Base-by-base conservation (phyloP, 2,329 filamentous ascomycete species). In the Botrytis sinoallii region DNA sequence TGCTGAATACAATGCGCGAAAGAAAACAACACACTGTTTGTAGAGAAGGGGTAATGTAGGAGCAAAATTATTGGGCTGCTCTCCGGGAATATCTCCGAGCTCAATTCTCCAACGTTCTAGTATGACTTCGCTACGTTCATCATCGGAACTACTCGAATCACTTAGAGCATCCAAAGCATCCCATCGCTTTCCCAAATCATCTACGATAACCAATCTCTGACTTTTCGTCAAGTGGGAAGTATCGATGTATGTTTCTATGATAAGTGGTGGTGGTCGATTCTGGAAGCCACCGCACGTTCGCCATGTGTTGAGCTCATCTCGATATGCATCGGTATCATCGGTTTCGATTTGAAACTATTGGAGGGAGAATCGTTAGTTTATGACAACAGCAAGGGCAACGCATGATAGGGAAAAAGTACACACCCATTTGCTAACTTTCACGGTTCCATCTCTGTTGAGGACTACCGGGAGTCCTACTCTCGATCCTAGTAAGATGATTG, bases 11-110 rank as follows among this genome's bases (percentile, higher is more conserved):
- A 99, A 87, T 2, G 94, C 94, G 75, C 96, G 89, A 83, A 98
- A 98, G 78, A 98, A 90, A 77, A 98, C 92, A 76, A 99, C 97
- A 79, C 93, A 94, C 84, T 97, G 96, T 84, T 99, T 99, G 87
- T 99, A 99, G 74, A 97, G 91, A 70, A 93, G 95, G 22, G 96
- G 94, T 70, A 98, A 85, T 46, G 85, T 86, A 18, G 85, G 85
- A 12, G 88, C 88, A 81, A 91, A 93, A 80, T 88, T 89, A 66
- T 88, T 85, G 25, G 81, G 78, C 46, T 82, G 79, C 77, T 86
- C 81, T 81, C 85, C 81, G 73, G 86, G 82, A 74, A 84, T 84
- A 77, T 89, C 88, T 80, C 93, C 93, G 73, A 98, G 86, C 81
- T 96, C 92, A 76, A 99, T 88, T 73, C 87, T 91, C 96, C 96